Base-by-base conservation (phyloP, 495 filamentous ascomycete species). In the Penicillium dipodomyicola region DNA sequence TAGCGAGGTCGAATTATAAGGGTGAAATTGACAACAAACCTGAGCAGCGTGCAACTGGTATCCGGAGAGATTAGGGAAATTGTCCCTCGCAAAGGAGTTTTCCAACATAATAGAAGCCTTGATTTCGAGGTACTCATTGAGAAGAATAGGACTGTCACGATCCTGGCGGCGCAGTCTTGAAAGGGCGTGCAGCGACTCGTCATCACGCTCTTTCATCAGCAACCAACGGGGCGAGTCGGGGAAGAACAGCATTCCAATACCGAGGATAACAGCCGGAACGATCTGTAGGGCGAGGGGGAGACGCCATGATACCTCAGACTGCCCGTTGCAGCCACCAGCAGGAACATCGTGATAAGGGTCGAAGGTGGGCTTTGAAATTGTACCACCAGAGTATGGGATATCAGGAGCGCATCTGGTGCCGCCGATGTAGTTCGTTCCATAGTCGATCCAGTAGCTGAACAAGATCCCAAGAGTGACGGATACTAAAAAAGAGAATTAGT, bases 401-500 rank as follows among this genome's bases (percentile, higher is more conserved):
- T 67, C 58, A 14, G 70, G 73, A 33, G 74, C 70, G 23, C 73
- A 79, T 14, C 71, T 63, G 0, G 71, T 67, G 12, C 73, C 72
- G n/a, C 72, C 73, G 45, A 76, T 73, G 30, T 72, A 71, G 54
- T 76, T 74, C 17, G 73, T 68, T 19, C 68, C 70, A 54, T 90
- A 91, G 69, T 90, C 84, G 61, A 91, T 89, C 89, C 90, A 95
- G 75, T 91, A 94, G 58, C 81, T 84, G 32, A 92, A 72, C 77
- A 94, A 83, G 70, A 96, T 93, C 25, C 91, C 91, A 49, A 91
- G 84, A 32, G 85, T 89, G 60, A 93, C 89, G 19, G 89, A 89
- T 80, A 89, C 71, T 74, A 17, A 30, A 17, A 30, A 22, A 11
- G 15, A 12, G 15, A 9, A 48, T 55, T 35, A 56, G 47, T 52